Percentiles rank a stretch among this genome's conserved stretches.
Conservation (phyloP, 768 basidiomycete species). For the Kwoniella dejecticola region DNA sequence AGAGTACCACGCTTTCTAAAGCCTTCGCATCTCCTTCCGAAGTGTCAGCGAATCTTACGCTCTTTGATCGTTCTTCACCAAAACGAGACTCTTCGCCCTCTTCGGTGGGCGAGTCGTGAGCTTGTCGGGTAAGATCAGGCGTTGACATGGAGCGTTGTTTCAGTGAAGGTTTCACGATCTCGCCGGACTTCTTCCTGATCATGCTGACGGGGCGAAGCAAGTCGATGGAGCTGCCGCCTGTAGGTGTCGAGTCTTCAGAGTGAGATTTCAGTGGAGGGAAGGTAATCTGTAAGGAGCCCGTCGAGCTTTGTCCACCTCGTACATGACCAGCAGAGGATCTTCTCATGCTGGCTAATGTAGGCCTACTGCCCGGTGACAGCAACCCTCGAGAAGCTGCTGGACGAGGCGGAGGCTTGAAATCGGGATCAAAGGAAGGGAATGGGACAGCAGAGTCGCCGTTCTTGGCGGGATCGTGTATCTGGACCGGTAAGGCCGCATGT, state of each 20-base stretch:
- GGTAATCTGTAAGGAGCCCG: slow-evolving; percentile 49
- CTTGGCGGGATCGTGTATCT: slow-evolving; percentile 9
- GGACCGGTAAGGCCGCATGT: slow-evolving; percentile 13
- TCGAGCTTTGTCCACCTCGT: slow-evolving; percentile 30
- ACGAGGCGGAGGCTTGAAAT: slow-evolving; percentile 28
- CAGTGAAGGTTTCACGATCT: slow-evolving; percentile 87
- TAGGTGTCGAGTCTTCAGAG: slow-evolving; percentile 23
- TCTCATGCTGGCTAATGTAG: slow-evolving; percentile 18
- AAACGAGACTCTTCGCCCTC: slow-evolving; percentile 28
- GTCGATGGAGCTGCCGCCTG: slow-evolving; percentile 11
- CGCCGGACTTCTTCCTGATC: slow-evolving; percentile 89
- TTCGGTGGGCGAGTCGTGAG: slow-evolving; percentile 63
- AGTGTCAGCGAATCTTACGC: slow-evolving; percentile 71
- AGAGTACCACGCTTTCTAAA: slow-evolving; percentile 90
- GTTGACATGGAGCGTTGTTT: slow-evolving; percentile 67
- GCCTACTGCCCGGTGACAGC: slow-evolving; percentile 23
- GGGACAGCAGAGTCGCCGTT: slow-evolving; percentile 20
- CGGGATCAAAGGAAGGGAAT: slow-evolving; percentile 36
- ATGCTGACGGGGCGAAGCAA: slow-evolving; percentile 55
- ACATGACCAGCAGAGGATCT: slow-evolving; percentile 31
- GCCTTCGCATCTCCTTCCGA: slow-evolving; percentile 62
- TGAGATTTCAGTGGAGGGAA: slow-evolving; percentile 38
- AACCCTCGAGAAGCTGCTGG: slow-evolving; percentile 23
- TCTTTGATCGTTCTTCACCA: slow-evolving; percentile 62
- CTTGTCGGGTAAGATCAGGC: slow-evolving; percentile 59